These are phyloP conservation scores for Paxillus ammoniavirescens DNA, from an alignment of 768 basidiomycete species.

Conservation along the genomic window DNA sequence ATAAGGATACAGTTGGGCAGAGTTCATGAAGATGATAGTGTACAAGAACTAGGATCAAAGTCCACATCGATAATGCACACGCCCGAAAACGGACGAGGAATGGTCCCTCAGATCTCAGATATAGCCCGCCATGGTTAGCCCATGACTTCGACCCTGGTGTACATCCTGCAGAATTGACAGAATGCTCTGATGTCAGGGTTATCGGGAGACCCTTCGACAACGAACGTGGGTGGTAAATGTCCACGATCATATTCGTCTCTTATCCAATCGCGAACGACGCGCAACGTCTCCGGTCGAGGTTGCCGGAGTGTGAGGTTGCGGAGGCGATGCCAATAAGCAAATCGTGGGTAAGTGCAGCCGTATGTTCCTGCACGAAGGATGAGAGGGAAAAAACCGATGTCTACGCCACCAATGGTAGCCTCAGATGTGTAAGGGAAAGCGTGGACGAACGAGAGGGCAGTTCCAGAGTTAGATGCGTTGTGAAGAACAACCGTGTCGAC, in stretches of 20 bases:
- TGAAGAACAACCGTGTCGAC: constrained; percentile 28
- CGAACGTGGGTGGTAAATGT: constrained; percentile 9
- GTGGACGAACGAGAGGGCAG: constrained; percentile 23
- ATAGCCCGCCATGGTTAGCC: background rate
- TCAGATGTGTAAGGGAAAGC: constrained; percentile 24
- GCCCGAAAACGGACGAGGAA: background rate
- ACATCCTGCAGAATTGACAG: background rate
- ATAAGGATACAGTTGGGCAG: no score
- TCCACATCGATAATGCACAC: no score
- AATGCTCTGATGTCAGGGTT: constrained; percentile 8
- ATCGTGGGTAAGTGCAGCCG: constrained; percentile 5
- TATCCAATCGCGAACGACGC: constrained; percentile 22
- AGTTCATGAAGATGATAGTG: no score
- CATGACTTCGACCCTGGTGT: background rate
- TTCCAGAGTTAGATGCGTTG: constrained; percentile 22
- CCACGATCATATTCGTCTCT: constrained; percentile 10
- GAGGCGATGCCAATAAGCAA: constrained; percentile 18
- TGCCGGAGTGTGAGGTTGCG: constrained; percentile 21
- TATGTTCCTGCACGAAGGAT: constrained; percentile 11
- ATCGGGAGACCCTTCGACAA: constrained; percentile 18
- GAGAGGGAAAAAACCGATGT: constrained; percentile 23
- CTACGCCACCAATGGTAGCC: constrained; percentile 24
- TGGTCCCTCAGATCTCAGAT: background rate
- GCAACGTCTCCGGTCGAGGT: constrained; percentile 21
- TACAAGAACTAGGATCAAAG: no score